These are phyloP conservation scores for Cutaneotrichosporon curvatum DNA, from an alignment of 1,284 basidiomycete species.

Conservation along the genomic window DNA sequence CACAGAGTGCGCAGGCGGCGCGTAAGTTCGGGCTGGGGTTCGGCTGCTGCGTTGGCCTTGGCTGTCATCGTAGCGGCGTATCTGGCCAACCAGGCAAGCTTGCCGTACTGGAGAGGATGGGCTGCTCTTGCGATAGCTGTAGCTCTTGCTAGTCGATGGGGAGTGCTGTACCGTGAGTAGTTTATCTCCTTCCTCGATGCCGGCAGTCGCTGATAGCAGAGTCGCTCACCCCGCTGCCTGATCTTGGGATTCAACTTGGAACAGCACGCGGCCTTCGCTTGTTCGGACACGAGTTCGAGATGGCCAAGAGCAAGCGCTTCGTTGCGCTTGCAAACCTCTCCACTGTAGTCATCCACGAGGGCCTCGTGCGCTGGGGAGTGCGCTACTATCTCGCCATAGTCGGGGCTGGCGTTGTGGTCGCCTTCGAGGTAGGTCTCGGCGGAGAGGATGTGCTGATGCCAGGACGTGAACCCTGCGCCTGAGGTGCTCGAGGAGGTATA, in stretches of 20 bases:
- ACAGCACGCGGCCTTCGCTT: conserved; percentile 45
- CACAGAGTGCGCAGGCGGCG: too few relatives aligned
- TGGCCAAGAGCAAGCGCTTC: conserved; percentile 18
- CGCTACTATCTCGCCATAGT: conserved; percentile 35
- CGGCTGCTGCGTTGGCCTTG: too few relatives aligned
- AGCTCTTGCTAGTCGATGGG: too few relatives aligned
- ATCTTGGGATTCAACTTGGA: conserved; percentile 56
- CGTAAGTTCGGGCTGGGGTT: too few relatives aligned
- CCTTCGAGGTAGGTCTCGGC: conserved; percentile 27
- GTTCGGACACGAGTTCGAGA: conserved; percentile 1
- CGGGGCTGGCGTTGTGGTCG: conserved; percentile 18
- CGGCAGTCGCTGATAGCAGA: conserved; percentile 19
- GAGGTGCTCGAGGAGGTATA: conserved; percentile 32
- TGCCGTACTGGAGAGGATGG: too few relatives aligned
- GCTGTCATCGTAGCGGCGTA: too few relatives aligned
- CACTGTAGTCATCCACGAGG: conserved; percentile 36
- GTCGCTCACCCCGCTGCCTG: conserved; percentile 44
- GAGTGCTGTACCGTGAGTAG: too few relatives aligned
- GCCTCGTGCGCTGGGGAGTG: conserved; percentile 30
- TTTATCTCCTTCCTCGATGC: background rate
- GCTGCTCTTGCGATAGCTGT: too few relatives aligned
- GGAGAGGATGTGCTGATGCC: background rate
- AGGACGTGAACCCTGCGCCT: conserved; percentile 25
- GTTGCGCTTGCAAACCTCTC: conserved; percentile 29
- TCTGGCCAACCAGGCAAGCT: too few relatives aligned